Conservation (phyloP, 345 rosid species). For the Durio zibethinus region DNA sequence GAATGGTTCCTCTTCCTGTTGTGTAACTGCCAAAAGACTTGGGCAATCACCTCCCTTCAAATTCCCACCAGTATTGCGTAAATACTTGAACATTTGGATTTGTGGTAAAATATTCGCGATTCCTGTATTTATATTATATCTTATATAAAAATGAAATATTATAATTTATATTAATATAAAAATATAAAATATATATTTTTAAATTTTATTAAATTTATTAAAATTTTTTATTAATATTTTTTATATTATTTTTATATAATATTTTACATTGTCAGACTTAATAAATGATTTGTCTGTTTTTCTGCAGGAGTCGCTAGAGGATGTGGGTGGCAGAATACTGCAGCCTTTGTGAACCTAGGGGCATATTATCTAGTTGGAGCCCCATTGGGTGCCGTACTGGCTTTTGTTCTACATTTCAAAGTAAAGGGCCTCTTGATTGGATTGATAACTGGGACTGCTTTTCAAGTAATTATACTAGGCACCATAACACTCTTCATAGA, state of each 20-base stretch:
- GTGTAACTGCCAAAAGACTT: neutral
- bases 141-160: no score
- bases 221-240: no score
- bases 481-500: conserved; percentile 18
- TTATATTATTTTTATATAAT: no score
- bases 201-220: no score
- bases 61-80: neutral
- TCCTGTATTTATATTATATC: no score
- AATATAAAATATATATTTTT: no score
- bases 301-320: conserved; percentile 37
- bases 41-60: no score
- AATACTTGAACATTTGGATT: neutral
- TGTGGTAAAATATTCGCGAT: no score
- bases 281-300: no score
- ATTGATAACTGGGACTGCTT: conserved; percentile 4
- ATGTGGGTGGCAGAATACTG: conserved; percentile 44
- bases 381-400: conserved; percentile 26
- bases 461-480: conserved; percentile 27
- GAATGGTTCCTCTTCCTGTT: no score
- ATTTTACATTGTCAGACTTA: no score
- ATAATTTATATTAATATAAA: no score
- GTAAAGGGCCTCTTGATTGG: conserved; percentile 37
- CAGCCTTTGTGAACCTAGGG: conserved; percentile 36
- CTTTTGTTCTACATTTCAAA: conserved; percentile 26
- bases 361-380: conserved; percentile 37